Conservation (phyloP, 306 rosid genomes). For the Purshia tridentata region DNA sequence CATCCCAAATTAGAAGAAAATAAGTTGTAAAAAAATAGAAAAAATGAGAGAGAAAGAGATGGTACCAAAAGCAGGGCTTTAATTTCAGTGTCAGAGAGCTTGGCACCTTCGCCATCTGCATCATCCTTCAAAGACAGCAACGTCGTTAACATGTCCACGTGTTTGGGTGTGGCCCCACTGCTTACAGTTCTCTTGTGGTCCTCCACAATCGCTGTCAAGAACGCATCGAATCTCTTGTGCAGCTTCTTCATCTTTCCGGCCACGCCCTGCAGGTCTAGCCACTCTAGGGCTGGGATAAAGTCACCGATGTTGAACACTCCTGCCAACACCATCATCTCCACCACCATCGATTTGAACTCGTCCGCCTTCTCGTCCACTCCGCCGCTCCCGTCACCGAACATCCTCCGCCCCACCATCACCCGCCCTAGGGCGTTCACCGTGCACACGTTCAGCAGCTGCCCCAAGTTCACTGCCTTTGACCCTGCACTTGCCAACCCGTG, state of each 20-base stretch:
- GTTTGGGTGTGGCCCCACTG: slow-evolving; percentile 16
- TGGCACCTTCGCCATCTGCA: slow-evolving; percentile 37
- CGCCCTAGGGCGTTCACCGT: slow-evolving; percentile 62
- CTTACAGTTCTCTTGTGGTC: slow-evolving; percentile 36
- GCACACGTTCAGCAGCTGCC: slow-evolving; percentile 57
- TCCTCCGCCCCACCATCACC: slow-evolving; percentile 58
- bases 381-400: slow-evolving; percentile 49
- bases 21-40: neutral
- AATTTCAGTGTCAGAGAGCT: slow-evolving; percentile 57
- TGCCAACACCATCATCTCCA: slow-evolving; percentile 60
- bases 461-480: slow-evolving; percentile 44
- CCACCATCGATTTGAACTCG: slow-evolving; percentile 68
- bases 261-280: slow-evolving; percentile 66
- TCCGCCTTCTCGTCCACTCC: slow-evolving; percentile 47
- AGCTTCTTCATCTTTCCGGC: slow-evolving; percentile 56
- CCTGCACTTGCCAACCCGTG: slow-evolving; percentile 44
- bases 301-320: slow-evolving; percentile 75
- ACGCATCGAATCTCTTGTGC: slow-evolving; percentile 58
- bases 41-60: neutral
- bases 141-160: slow-evolving; percentile 47
- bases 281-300: slow-evolving; percentile 62
- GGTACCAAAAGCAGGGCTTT: slow-evolving; percentile 68
- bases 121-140: slow-evolving; percentile 47
- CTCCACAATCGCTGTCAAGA: slow-evolving; percentile 48
- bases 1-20: neutral